Base-by-base conservation (phyloP, 2,329 filamentous ascomycete genomes). In the Mollisia scopiformis region DNA sequence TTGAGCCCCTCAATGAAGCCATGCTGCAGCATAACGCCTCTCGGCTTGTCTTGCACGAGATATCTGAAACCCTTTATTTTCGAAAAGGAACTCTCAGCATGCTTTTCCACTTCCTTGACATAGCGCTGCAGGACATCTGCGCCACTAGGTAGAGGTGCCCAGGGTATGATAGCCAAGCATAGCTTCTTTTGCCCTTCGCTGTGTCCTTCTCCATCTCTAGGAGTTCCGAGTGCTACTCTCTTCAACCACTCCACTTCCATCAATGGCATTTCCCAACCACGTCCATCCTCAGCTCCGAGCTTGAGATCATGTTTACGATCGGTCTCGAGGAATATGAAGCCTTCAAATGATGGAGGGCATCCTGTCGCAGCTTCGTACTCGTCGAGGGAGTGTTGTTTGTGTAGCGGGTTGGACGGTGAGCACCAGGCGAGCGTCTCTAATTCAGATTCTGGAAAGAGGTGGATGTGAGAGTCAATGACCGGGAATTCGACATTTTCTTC, bases 391-490 rank as follows among this genome's bases (percentile, higher is more conserved):
- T 68, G 64, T 59, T 72, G 72, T 21, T 64, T 66, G 59, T 69
- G 55, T 51, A 54, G 96, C 80, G 4, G 86, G 81, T 71, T 82
- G 76, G 50, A 80, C 77, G 5, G 85, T 77, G 3, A 75, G 82
- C 77, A 86, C 93, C 92, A 97, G 60, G 84, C 78, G 64, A 96
- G 84, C 39, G 84, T 83, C 57, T 82, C 72, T 55, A 90, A 73
- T 69, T 94, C 90, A 56, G 84, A 83, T 49, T 80, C 76, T 47
- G 92, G 90, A 80, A 87, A 97, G 71, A 97, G 87, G 78, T 97
- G 93, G 76, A 97, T 89, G 80, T 97, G 94, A 39, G 92, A 89
- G 80, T 97, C 93, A 75, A 97, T 86, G 72, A 96, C 88, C 70
- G 82, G 85, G 46, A 70, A 72, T 5, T 62, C 55, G 33, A 56